These are phyloP conservation scores for Phytophthora capsici DNA, from an alignment of 352 stramenopile species.

Conservation along the genomic window DNA sequence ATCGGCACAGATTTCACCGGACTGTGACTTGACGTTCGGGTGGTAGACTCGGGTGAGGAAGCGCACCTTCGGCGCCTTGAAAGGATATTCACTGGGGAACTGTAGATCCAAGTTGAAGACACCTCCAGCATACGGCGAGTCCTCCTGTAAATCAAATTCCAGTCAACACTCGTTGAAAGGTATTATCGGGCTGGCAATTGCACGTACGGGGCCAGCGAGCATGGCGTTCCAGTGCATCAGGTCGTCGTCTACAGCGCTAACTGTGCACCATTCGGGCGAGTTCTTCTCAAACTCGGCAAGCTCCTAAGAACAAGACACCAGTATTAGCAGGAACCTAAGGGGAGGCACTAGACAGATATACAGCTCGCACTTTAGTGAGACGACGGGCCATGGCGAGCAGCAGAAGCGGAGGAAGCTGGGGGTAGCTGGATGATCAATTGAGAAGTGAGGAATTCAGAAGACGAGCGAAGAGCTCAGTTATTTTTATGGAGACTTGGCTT, in stretches of 20 bases:
- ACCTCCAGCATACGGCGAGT: conserved; percentile 87
- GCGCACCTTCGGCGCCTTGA: conserved; percentile 93
- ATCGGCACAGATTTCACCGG: conserved; percentile 96
- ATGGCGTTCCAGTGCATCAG: conserved; percentile 93
- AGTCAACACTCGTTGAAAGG: not conserved
- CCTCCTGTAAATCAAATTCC: conserved; percentile 54
- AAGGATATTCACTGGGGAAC: conserved; percentile 97
- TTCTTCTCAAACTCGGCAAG: conserved; percentile 90
- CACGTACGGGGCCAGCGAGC: conserved; percentile 86
- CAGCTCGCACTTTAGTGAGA: conserved; percentile 72
- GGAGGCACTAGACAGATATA: too few relatives aligned
- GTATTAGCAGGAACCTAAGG: not conserved
- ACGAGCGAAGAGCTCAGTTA: not conserved
- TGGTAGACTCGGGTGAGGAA: conserved; percentile 97
- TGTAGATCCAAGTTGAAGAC: conserved; percentile 96
- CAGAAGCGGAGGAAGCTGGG: not conserved
- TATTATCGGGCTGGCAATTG: too few relatives aligned
- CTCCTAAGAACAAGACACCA: conserved; percentile 53
- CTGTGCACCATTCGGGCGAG: conserved; percentile 90
- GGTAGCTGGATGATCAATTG: conserved; percentile 14
- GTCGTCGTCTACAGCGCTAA: conserved; percentile 86
- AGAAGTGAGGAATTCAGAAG: conserved; percentile 9
- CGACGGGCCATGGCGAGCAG: conserved; percentile 68
- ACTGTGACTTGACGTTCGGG: conserved; percentile 96
- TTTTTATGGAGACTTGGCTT: conserved; percentile 11